Base-by-base conservation (phyloP, 2,329 filamentous ascomycete genomes). In the Xylariales sp. region DNA sequence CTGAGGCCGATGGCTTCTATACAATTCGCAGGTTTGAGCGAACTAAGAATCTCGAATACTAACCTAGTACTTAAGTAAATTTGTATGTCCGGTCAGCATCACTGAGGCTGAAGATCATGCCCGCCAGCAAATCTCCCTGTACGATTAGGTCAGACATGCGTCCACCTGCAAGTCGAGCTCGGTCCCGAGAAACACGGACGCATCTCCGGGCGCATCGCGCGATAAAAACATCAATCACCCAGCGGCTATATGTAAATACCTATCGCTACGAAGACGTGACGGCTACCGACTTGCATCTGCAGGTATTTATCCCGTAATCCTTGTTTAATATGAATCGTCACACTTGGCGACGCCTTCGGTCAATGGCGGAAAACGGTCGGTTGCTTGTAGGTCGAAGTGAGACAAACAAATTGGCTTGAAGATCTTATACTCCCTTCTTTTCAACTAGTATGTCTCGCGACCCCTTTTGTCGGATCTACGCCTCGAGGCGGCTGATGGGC, bases 181-280 rank as follows among this genome's bases (percentile, higher is more conserved):
- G 65, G 65, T 56, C 60, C 65, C 61, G 65, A 60, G 16, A 45
- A 54, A 18, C 30, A 28, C 18, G 39, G 41, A 36, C 14, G 12
- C 32, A 3, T n/a, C 46, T n/a, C 12, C 41, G 28, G 30, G 39
- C 48, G 16, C 58, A 12, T 16, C 28, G 36, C 16, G n/a, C 12
- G 34, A 61, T 49, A 41, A 16, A 30, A 45, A 53, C 12, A 36
- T 45, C 36, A 32, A 43, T n/a, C 3, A 14, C 28, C 10, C 23
- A 53, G 39, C 23, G 10, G 56, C 34, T 5, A 58, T 7, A 9
- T 14, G 4, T 50, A 23, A 32, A 43, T 14, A 18, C 23, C 18
- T 6, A 41, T 10, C 8, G 14, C 1, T 36, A 39, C 36, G 9
- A 9, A 39, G 36, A 10, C 14, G 8, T 5, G 12, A 30, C 41